These are phyloP conservation scores for Cercospora janseana DNA, from an alignment of 2,329 filamentous ascomycete species.

Conservation along the genomic window DNA sequence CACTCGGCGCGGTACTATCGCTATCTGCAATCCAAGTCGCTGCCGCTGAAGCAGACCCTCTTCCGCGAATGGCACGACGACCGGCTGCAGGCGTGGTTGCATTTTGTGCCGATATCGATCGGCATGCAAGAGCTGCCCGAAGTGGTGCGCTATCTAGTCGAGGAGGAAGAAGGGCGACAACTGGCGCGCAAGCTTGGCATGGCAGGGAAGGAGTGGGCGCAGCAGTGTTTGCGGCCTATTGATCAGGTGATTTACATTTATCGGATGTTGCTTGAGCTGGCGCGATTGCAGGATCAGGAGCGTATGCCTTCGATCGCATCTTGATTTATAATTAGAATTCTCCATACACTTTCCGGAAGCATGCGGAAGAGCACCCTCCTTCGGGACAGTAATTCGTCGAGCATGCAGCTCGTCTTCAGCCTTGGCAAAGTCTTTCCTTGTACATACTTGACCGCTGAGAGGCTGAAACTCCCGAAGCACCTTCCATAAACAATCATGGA, in stretches of 20 bases:
- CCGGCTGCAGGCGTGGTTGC: conserved; percentile 69
- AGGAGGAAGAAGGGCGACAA: conserved; percentile 37
- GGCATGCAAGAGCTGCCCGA: conserved; percentile 69
- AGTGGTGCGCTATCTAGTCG: conserved; percentile 60
- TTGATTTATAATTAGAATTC: too few relatives aligned
- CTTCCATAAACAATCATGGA: too few relatives aligned
- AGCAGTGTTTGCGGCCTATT: conserved; percentile 15
- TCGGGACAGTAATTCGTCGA: too few relatives aligned
- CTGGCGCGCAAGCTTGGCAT: conserved; percentile 14
- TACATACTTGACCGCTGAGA: too few relatives aligned
- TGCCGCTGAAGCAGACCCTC: conserved; percentile 75
- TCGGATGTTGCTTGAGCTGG: conserved; percentile 18
- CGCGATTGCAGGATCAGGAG: conserved; percentile 2
- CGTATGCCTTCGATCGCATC: conserved; percentile 2
- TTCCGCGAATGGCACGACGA: conserved; percentile 79
- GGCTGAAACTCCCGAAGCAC: too few relatives aligned
- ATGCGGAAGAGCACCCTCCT: too few relatives aligned
- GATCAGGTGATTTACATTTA: conserved; percentile 24
- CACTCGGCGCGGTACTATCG: conserved; percentile 43
- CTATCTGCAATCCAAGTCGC: conserved; percentile 66
- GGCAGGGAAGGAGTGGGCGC: conserved; percentile 51
- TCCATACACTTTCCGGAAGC: too few relatives aligned
- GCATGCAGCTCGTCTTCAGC: too few relatives aligned
- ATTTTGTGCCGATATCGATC: conserved; percentile 78
- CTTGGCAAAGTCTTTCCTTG: too few relatives aligned